phyloP scores from a whole-genome alignment of 495 filamentous ascomycete species.

The Penicillium cosmopolitanum region DNA sequence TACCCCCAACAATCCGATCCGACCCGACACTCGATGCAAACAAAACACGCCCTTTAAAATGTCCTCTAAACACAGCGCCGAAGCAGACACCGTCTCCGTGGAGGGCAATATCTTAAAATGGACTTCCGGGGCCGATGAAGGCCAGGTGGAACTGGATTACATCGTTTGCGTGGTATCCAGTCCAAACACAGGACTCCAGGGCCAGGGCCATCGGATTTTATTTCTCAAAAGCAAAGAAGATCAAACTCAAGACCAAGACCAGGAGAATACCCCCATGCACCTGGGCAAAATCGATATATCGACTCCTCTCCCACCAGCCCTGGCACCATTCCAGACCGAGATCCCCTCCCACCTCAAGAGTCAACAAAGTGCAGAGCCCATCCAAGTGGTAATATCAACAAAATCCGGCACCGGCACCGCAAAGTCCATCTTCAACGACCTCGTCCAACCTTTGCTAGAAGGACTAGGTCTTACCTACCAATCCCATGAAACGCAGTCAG shows the following conservation, averaged over 20 bases:
- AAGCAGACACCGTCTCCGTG: neutral
- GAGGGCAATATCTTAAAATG: neutral
- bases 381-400: conserved; percentile 75
- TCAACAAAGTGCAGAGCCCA: conserved; percentile 6
- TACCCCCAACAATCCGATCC: too few relatives aligned
- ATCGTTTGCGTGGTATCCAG: conserved; percentile 34
- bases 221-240: neutral
- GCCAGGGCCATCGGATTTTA: neutral
- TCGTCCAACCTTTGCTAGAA: conserved; percentile 61
- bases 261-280: too few relatives aligned
- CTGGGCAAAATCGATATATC: neutral
- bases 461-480: conserved; percentile 49
- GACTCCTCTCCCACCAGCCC: conserved; percentile 14
- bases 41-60: too few relatives aligned
- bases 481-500: conserved; percentile 60
- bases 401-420: conserved; percentile 71
- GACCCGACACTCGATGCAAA: too few relatives aligned
- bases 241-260: too few relatives aligned
- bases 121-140: neutral
- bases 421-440: conserved; percentile 52
- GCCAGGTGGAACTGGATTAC: conserved; percentile 9
- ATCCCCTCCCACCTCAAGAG: conserved; percentile 31
- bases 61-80: neutral
- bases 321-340: conserved; percentile 25
- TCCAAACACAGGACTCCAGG: neutral